These are phyloP conservation scores for Penicillium sp. DNA, from an alignment of 2,329 filamentous ascomycete species.

Conservation along the genomic window DNA sequence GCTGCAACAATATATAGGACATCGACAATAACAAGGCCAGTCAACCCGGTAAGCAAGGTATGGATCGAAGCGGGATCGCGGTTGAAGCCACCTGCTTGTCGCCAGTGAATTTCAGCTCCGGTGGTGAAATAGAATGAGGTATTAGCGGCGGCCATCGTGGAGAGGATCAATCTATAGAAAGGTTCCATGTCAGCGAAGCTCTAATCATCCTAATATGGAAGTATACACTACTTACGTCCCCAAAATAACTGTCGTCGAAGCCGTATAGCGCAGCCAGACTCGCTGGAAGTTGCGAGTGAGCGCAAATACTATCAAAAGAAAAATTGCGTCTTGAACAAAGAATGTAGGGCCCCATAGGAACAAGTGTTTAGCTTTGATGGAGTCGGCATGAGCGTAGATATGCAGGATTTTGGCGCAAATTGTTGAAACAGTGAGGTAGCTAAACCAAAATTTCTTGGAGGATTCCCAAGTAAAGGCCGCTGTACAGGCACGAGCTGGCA, in stretches of 20 bases:
- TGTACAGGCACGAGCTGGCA: constrained; percentile 21
- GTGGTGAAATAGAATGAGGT: constrained; percentile 43
- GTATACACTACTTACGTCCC: constrained; percentile 16
- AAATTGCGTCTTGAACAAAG: constrained; percentile 32
- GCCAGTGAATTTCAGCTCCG: constrained; percentile 47
- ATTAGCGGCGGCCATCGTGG: constrained; percentile 43
- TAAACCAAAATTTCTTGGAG: constrained; percentile 30
- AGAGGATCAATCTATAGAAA: constrained; percentile 36
- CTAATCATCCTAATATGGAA: too few species aligned
- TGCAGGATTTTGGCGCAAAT: constrained; percentile 33
- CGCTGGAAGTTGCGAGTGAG: constrained; percentile 19
- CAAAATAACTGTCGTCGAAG: constrained; percentile 10
- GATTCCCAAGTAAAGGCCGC: constrained; percentile 20
- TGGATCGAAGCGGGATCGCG: constrained; percentile 42
- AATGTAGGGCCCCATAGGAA: constrained; percentile 34
- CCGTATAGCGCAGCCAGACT: constrained; percentile 14
- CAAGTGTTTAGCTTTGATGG: constrained; percentile 24
- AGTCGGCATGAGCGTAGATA: constrained; percentile 31
- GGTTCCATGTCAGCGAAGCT: not conserved
- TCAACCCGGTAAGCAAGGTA: constrained; percentile 41
- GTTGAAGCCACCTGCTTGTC: constrained; percentile 41
- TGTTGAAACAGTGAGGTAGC: constrained; percentile 27
- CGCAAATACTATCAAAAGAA: constrained; percentile 24
- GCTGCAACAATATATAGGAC: constrained; percentile 35
- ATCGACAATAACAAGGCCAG: constrained; percentile 42